These are phyloP conservation scores for Pseudozyma sp. DNA, from an alignment of 1,284 basidiomycete genomes.

Conservation along the genomic window DNA sequence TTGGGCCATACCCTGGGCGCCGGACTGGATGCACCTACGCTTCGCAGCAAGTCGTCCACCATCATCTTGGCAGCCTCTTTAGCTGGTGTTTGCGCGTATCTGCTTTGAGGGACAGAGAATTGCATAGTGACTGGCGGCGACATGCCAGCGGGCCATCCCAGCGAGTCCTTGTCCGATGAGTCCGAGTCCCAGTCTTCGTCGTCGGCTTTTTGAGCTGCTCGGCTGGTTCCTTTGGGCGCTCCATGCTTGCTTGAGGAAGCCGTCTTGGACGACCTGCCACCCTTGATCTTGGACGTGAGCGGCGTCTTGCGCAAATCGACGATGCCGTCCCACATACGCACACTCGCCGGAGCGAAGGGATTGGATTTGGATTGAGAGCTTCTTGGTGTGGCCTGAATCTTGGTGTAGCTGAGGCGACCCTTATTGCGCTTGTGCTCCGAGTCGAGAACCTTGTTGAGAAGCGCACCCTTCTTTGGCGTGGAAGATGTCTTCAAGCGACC, in stretches of 20 bases:
- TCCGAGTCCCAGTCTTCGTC: slow-evolving; percentile 56
- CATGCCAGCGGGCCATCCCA: slow-evolving; percentile 75
- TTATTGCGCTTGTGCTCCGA: slow-evolving; percentile 55
- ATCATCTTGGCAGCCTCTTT: slow-evolving; percentile 65
- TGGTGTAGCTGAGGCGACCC: slow-evolving; percentile 43
- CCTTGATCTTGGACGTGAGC: slow-evolving; percentile 60
- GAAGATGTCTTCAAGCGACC: slow-evolving; percentile 47
- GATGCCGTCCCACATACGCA: slow-evolving; percentile 77
- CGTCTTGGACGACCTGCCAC: slow-evolving; percentile 50
- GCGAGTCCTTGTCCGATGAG: slow-evolving; percentile 70
- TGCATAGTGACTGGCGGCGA: slow-evolving; percentile 87
- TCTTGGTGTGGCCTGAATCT: slow-evolving; percentile 51
- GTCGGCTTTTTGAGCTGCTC: slow-evolving; percentile 28
- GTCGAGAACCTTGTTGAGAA: slow-evolving; percentile 56
- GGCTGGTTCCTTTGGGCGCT: slow-evolving; percentile 58
- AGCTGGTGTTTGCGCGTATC: slow-evolving; percentile 74
- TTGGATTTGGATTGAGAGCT: slow-evolving; percentile 51
- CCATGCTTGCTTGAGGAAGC: slow-evolving; percentile 71
- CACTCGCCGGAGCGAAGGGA: slow-evolving; percentile 56
- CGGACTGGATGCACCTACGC: slow-evolving; percentile 52
- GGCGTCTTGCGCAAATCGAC: slow-evolving; percentile 79
- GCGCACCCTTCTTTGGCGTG: slow-evolving; percentile 48
- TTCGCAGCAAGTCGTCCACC: slow-evolving; percentile 66
- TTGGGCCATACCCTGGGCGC: slow-evolving; percentile 44
- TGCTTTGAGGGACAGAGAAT: slow-evolving; percentile 79